Evolutionary conservation across 2,329 filamentous ascomycete genomes (phyloP), one percentile per base, ranked within the genome.

Genomic region (Simplicillium aogashimaense): DNA sequence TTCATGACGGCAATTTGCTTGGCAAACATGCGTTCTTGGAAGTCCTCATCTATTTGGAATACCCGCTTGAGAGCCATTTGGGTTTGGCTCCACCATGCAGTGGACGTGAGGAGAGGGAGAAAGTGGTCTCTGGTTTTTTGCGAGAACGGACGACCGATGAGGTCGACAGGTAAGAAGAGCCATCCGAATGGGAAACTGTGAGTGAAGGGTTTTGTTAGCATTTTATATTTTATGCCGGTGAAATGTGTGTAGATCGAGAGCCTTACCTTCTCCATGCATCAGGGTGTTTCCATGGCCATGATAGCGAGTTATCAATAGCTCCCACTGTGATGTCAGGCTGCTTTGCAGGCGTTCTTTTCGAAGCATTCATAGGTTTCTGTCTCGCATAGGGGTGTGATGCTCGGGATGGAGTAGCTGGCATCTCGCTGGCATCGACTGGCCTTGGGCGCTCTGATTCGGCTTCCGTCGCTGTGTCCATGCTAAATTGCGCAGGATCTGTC

Each of bases 11-110:
- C 90, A 45, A 98, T 94, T 56, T 98, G 92, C 49, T 86, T 81
- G n/a, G 87, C 87, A 64, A 95, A 98, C 92, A 98, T 98, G 62
- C 86, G 83, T 65, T 98, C 92, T 58, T 97, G 87, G 61, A 98
- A 98, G 62, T 98, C 92, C 3, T 83, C 80, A 59, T 98, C 92
- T 56, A 94, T 78, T 49, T 86, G 82, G 58, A 98, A 98, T 35
- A 95, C 81, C 45, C 79, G 76, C 40, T 92, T 85, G 31, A 98
- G 69, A 16, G 87, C 85, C 44, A 86, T 69, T 53, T 94, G 88
- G 4, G 92, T 98, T 52, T 95, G 87, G 47, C 82, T 86, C 92
- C 92, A 98, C 92, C 92, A 98, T 39, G 85, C 77, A 18, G 89
- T 94, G 2, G 89, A 97, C 0, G 92, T 97, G 29, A 98, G 72